phyloP scores from a whole-genome alignment of 108 stramenopile species.

The Fistulifera solaris region DNA sequence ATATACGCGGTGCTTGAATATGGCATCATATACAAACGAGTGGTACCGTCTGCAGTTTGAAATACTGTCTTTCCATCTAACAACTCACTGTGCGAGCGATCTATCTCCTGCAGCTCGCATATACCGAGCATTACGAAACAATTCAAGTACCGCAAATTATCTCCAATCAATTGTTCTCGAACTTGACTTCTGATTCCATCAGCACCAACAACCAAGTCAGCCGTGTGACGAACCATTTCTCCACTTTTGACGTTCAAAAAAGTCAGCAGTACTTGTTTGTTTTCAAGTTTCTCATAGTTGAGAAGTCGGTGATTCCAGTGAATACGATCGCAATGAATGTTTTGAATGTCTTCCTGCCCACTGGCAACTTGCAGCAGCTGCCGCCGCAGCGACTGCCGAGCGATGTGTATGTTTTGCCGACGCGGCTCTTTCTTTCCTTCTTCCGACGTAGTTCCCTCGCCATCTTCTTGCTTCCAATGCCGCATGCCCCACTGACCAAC shows the following conservation, averaged over 20 bases:
- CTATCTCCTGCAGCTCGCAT: conserved; percentile 18
- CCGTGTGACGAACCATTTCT: conserved; percentile 14
- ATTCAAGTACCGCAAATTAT: conserved; percentile 55
- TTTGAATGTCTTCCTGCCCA: not conserved
- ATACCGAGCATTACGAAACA: conserved; percentile 80
- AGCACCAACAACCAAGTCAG: conserved; percentile 78
- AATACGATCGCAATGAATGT: conserved; percentile 1
- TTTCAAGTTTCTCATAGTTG: conserved; percentile 7
- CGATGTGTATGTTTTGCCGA: conserved; percentile 81
- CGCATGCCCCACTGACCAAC: conserved; percentile 82
- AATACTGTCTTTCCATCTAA: conserved; percentile 78
- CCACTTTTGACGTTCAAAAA: conserved; percentile 16
- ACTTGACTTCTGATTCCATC: conserved; percentile 85
- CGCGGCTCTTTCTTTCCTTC: conserved; percentile 20
- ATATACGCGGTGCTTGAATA: conserved; percentile 56
- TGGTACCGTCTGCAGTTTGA: conserved; percentile 74
- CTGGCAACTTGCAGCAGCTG: conserved; percentile 42
- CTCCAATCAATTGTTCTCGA: conserved; percentile 35
- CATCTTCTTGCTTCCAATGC: conserved; percentile 48
- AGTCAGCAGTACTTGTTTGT: conserved; percentile 20
- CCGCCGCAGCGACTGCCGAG: conserved; percentile 54
- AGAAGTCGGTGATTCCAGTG: conserved; percentile 51
- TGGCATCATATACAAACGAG: conserved; percentile 80
- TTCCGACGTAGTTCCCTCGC: conserved; percentile 11
- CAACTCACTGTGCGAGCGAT: not conserved